Base-by-base conservation (phyloP, 1,139 yeast species). In the Pichia sp. region DNA sequence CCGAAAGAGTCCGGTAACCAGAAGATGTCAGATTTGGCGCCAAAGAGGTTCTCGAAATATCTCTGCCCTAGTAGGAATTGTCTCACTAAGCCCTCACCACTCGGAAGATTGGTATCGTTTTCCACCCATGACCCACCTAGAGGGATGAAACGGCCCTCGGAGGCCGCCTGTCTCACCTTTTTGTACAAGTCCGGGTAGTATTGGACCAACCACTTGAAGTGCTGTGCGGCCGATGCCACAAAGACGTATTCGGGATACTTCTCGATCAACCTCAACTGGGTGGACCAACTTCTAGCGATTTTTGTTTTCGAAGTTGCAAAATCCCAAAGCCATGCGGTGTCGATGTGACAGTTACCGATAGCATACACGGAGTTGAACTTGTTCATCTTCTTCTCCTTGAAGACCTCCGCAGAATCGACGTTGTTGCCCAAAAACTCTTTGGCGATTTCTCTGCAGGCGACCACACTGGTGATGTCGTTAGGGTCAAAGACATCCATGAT, bases 1-100 rank as follows among this genome's bases (percentile, higher is more conserved):
- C 99, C 99, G 74, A 93, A 93, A 1, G 98, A 91, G 70, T 93
- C 99, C 9, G 99, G 99, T 51, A 93, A 77, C 98, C 98, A 93
- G 67, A 87, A 92, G 8, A 88, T 80, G 53, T 82, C 79, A 10
- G 93, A 81, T 55, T 86, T 79, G 53, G 76, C 66, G 2, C 96
- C 97, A 73, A 93, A 92, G 64, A 91, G 83, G 59, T 83, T 78
- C 65, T 83, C 76, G 66, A 86, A 88, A 70, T 85, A 90, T 56
- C 96, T 75, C 72, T 93, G 99, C 16, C 99, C 99, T 60, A 87
- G 80, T 55, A 92, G 75, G 66, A 92, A 89, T 67, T 93, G 99
- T 61, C 98, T 81, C 29, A 85, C 83, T 59, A 93, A 76, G 0
- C 96, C 86, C 71, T 93, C 99, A 50, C 98, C 97, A 61, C 82